Conservation (phyloP, 345 rosid species). For the Ceriops decandra region DNA sequence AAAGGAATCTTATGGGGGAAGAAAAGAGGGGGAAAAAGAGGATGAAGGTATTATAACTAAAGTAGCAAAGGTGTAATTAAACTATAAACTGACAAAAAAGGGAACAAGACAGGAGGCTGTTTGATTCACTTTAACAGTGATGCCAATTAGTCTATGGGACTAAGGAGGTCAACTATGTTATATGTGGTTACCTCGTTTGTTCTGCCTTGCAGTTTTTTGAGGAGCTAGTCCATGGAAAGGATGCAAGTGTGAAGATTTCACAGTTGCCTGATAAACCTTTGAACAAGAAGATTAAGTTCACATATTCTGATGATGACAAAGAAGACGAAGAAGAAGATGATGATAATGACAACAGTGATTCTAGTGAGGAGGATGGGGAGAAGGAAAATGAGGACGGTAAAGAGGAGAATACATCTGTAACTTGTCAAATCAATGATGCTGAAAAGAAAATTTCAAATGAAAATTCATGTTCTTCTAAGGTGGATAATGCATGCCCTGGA, state of each 20-base stretch:
- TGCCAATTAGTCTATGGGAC: conserved; percentile 21
- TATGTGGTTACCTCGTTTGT: conserved; percentile 56
- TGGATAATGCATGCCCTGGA: conserved; percentile 22
- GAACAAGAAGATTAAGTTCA: conserved; percentile 77
- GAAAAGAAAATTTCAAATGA: conserved; percentile 19
- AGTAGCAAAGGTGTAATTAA: too few relatives aligned
- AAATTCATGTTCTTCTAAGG: conserved; percentile 21
- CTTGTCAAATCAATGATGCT: conserved; percentile 19
- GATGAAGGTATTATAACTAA: too few relatives aligned
- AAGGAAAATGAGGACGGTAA: conserved; percentile 22
- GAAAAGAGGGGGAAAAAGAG: too few relatives aligned
- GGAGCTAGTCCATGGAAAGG: conserved; percentile 34
- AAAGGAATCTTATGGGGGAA: too few relatives aligned
- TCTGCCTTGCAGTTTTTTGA: neutral
- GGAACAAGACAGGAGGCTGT: conserved; percentile 27
- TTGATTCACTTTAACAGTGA: neutral
- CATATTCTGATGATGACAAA: conserved; percentile 48
- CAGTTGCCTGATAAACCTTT: conserved; percentile 46
- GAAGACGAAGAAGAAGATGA: conserved; percentile 29
- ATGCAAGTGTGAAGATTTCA: conserved; percentile 28
- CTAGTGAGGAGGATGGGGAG: conserved; percentile 28
- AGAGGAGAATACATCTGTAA: conserved; percentile 28
- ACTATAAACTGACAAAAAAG: neutral
- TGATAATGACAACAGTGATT: conserved; percentile 8
- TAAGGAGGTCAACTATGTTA: conserved; percentile 64